phyloP scores from a whole-genome alignment of 176 grass and related monocot genomes.

The Poa annua region DNA sequence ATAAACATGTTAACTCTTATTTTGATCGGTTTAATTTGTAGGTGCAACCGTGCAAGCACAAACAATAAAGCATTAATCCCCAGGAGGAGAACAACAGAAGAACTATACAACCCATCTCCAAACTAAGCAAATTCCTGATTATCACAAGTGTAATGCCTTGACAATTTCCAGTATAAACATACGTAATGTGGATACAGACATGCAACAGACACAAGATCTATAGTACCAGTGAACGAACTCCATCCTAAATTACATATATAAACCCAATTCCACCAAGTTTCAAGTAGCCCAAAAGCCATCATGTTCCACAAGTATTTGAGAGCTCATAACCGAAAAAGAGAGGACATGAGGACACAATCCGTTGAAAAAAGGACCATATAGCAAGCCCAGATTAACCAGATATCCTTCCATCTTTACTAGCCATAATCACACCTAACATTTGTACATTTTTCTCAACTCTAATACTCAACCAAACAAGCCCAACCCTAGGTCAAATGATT shows the following conservation, averaged over 20 bases:
- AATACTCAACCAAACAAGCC: conserved; percentile 52
- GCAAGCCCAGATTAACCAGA: conserved; percentile 57
- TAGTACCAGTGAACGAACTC: neutral
- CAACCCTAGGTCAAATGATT: conserved; percentile 54
- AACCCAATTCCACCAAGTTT: conserved; percentile 25
- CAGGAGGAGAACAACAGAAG: too few species aligned
- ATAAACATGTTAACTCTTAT: neutral
- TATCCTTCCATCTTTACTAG: conserved; percentile 49
- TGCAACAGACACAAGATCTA: neutral
- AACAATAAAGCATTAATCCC: too few species aligned
- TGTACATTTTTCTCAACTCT: conserved; percentile 62
- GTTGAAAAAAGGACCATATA: conserved; percentile 62
- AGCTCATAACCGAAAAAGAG: conserved; percentile 43
- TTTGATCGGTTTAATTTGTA: neutral
- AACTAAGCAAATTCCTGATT: too few species aligned
- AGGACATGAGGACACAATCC: conserved; percentile 33
- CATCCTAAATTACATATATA: neutral
- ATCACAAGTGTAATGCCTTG: neutral
- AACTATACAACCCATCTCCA: too few species aligned
- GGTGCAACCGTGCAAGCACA: neutral
- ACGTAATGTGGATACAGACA: neutral
- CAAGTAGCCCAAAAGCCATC: conserved; percentile 49
- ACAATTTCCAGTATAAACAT: neutral
- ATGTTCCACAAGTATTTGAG: conserved; percentile 56
- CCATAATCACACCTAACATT: conserved; percentile 76